A percentile compares a stretch with the other conserved stretches of the same genome.
Evolutionary conservation across 164 flowering plant species (phyloP).

Genomic region (Kalanchoe fedtschenkoi): DNA sequence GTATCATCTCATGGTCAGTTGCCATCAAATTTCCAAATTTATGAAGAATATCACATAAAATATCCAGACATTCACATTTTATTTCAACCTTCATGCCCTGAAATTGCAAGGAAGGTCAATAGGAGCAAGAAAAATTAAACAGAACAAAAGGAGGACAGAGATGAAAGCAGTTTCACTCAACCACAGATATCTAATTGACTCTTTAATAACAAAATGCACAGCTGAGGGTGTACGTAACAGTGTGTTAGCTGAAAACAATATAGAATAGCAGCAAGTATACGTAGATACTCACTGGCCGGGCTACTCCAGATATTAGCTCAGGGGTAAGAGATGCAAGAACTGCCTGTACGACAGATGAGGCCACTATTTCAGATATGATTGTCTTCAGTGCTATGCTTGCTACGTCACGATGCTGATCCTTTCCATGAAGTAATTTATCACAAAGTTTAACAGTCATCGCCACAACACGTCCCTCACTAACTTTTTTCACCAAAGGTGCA

Average conservation of each 20-base stretch:
- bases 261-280: background rate
- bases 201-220: background rate
- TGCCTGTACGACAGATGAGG: conserved; percentile 48
- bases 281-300: conserved; percentile 47
- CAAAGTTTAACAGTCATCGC: conserved; percentile 82
- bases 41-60: conserved; percentile 83
- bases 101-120: background rate
- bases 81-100: conserved; percentile 77
- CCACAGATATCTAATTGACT: background rate
- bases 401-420: conserved; percentile 86
- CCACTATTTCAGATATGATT: conserved; percentile 64
- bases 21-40: conserved; percentile 85
- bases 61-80: conserved; percentile 93
- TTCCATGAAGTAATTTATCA: conserved; percentile 64
- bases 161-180: background rate
- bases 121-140: no score
- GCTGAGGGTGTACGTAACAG: background rate
- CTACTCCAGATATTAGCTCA: conserved; percentile 60
- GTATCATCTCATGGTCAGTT: conserved; percentile 56
- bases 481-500: conserved; percentile 91
- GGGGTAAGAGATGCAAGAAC: conserved; percentile 60
- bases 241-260: background rate
- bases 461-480: conserved; percentile 57
- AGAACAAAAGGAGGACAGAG: background rate
- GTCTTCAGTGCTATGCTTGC: conserved; percentile 96